Conservation (phyloP, 306 rosid genomes). For the Citrullus colocynthis region DNA sequence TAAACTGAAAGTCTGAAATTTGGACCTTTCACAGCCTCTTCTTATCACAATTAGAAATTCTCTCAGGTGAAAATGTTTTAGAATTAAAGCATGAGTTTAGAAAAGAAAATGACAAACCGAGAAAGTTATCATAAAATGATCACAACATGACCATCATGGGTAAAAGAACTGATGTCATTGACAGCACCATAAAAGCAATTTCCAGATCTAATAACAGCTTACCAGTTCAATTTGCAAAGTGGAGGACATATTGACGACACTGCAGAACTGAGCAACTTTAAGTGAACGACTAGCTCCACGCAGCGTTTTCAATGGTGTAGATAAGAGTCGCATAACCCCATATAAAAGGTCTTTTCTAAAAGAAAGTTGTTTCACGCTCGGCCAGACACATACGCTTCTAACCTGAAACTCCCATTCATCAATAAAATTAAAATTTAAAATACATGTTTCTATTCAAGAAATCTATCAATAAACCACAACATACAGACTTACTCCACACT, state of each 20-base stretch:
- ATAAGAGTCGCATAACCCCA: slow-evolving; percentile 63
- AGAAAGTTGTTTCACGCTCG: slow-evolving; percentile 66
- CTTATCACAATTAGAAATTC: neutral
- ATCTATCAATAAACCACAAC: neutral
- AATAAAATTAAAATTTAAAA: neutral
- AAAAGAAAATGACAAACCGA: neutral
- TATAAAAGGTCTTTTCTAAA: slow-evolving; percentile 60
- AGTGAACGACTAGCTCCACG: slow-evolving; percentile 87
- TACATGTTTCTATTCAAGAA: neutral
- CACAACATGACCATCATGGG: neutral
- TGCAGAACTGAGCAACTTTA: slow-evolving; percentile 76
- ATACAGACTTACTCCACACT: neutral
- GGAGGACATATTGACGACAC: slow-evolving; percentile 72
- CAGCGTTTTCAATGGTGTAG: slow-evolving; percentile 66
- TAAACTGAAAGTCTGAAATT: neutral
- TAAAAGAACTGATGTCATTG: neutral
- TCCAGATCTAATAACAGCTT: slow-evolving; percentile 11
- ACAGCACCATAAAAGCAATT: neutral
- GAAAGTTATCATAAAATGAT: neutral
- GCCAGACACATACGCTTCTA: slow-evolving; percentile 64
- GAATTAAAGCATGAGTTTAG: neutral
- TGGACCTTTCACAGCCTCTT: neutral
- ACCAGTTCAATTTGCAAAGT: slow-evolving; percentile 89
- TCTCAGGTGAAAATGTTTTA: neutral
- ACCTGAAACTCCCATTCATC: slow-evolving; percentile 23